Conservation (phyloP, 352 stramenopile species). For the Pythium phragmitis region DNA sequence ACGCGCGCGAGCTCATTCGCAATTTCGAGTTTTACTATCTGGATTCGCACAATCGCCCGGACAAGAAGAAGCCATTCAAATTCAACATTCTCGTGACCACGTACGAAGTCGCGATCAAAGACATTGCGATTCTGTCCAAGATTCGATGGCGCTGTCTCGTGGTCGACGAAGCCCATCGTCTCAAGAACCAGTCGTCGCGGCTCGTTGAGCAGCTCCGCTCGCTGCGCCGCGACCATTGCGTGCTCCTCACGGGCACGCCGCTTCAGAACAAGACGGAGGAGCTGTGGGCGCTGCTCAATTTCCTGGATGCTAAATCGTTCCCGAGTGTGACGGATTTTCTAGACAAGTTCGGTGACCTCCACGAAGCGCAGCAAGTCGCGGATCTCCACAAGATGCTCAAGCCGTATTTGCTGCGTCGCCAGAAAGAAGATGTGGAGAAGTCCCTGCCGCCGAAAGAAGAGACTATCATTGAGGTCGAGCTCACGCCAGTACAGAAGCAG, state of each 20-base stretch:
- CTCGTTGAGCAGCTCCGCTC: conserved; percentile 86
- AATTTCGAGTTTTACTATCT: conserved; percentile 95
- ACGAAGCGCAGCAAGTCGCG: conserved; percentile 86
- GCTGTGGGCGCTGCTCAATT: conserved; percentile 99
- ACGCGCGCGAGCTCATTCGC: conserved; percentile 92
- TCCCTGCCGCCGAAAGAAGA: conserved; percentile 87
- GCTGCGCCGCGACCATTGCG: conserved; percentile 76
- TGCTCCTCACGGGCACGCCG: conserved; percentile 85
- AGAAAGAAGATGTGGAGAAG: conserved; percentile 92
- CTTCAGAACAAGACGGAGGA: conserved; percentile 99
- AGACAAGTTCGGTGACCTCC: conserved; percentile 88
- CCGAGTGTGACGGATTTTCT: conserved; percentile 93
- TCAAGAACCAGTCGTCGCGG: conserved; percentile 87
- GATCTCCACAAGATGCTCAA: conserved; percentile 91
- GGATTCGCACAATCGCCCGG: conserved; percentile 57
- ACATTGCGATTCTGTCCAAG: conserved; percentile 92
- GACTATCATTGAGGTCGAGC: conserved; percentile 90
- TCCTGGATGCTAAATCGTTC: conserved; percentile 95
- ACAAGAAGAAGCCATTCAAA: conserved; percentile 86
- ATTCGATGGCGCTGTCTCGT: conserved; percentile 92
- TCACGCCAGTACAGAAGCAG: conserved; percentile 89
- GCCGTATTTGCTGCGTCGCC: conserved; percentile 84
- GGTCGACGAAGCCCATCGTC: conserved; percentile 87
- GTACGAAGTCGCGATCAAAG: conserved; percentile 90
- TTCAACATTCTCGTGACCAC: conserved; percentile 91